Conservation (phyloP, 1,139 yeast genomes). For the Diutina catenulata region DNA sequence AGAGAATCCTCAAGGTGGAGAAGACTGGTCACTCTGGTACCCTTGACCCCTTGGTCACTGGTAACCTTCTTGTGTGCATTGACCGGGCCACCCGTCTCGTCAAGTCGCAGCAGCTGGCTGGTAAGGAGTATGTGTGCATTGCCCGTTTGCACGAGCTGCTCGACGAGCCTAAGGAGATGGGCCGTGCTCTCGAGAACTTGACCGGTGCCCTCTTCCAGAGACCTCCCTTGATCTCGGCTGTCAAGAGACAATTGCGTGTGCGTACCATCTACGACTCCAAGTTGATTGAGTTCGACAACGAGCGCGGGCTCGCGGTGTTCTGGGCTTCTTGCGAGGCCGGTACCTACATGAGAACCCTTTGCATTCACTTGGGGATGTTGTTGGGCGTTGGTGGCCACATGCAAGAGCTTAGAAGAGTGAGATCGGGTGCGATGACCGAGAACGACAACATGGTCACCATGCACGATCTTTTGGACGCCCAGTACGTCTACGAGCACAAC, state of each 20-base stretch:
- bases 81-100: conserved; percentile 97
- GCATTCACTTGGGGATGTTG: conserved; percentile 97
- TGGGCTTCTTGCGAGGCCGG: conserved; percentile 99
- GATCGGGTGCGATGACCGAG: conserved; percentile 93
- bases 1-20: conserved; percentile 87
- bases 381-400: conserved; percentile 98
- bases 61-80: conserved; percentile 93
- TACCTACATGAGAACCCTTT: conserved; percentile 96
- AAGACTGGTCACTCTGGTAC: conserved; percentile 99
- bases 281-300: conserved; percentile 89
- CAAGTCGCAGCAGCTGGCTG: conserved; percentile 98
- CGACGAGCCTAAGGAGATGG: conserved; percentile 82
- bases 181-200: conserved; percentile 79
- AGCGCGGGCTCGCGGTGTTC: conserved; percentile 93
- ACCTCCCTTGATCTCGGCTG: conserved; percentile 98
- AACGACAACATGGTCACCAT: conserved; percentile 86
- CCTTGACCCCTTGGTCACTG: conserved; percentile 96
- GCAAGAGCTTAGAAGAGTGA: conserved; percentile 99
- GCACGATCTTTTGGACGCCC: conserved; percentile 96
- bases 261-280: conserved; percentile 96
- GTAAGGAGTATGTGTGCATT: conserved; percentile 98
- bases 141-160: conserved; percentile 91
- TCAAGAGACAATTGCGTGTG: conserved; percentile 96
- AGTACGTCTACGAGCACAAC: conserved; percentile 93
- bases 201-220: conserved; percentile 99